Evolutionary conservation across 768 basidiomycete species (phyloP), one percentile per base, ranked within the genome.

Genomic region (Austroboletus eburneus): DNA sequence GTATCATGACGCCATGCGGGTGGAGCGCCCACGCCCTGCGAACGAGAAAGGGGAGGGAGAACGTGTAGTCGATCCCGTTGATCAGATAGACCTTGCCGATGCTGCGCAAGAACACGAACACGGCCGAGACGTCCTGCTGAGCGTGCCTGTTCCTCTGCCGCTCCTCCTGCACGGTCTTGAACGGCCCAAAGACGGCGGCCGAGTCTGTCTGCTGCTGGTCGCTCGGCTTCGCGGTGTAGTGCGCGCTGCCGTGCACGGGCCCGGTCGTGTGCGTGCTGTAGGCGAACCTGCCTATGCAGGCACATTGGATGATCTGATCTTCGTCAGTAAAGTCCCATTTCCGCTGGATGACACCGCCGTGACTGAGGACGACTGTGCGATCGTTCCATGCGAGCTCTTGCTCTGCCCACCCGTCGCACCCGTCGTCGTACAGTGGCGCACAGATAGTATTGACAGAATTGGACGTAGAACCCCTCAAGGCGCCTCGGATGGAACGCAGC

Each of bases 1-100:
- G 86, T 35, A 92, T 78, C 69, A 91, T 73, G 20, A 91, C 76
- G 1, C 90, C 90, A 52, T 87, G 83, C 1, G 90, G 90, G 47
- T 72, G 73, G 18, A 89, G 68, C 4, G 89, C 80, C 88, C 87
- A 91, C 1, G 85, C 89, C 50, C 73, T 79, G 30, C 83, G 75
- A 3, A 89, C 85, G 47, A 88, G 77, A 58, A 92, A 92, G 1
- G 90, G 90, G 4, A 92, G 68, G 23, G 85, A 78, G 60, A 90
- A 84, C 1, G 85, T 86, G 57, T 83, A 88, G 54, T 89, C 83
- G 27, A 76, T 57, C 4, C 89, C 89, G 50, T 85, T 84, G 53
- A 73, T 69, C 45, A 87, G 67, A 57, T 79, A 87, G 44, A 91
- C 79, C 61, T 78, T 83, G 43, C 80, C 86, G 36, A 85, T 76